Evolutionary conservation across 768 basidiomycete genomes (phyloP), one percentile per base, ranked within the genome.

Genomic region (Auricularia sp.): DNA sequence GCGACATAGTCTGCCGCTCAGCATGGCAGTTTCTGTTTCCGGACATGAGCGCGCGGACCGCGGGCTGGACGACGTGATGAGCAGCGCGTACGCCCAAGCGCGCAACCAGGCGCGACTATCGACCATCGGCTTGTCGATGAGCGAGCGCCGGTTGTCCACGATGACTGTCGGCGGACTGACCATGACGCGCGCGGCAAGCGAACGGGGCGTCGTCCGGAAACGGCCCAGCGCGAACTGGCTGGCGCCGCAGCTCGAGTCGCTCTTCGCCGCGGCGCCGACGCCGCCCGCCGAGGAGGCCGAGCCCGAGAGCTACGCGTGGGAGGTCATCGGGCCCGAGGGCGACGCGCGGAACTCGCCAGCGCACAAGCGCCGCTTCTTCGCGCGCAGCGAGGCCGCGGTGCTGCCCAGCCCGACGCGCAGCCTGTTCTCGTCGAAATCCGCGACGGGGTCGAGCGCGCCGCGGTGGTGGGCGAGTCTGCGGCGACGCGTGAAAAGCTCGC

Each of bases 401-500:
- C 14, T 35, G 56, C 16, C 56, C 14, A 51, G 47, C 47, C 47
- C 47, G 18, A 51, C 18, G 18, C 14, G 47, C 5, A 51, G 47
- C 16, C 47, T 51, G 18, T 51, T 51, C 47, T 51, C 47, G 47
- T 16, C 14, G 18, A 51, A 6, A 29, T 35, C 24, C 24, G 13
- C 56, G 56, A 14, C 24, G 24, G 33, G 56, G 2, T 10, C 34
- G 16, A 34, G 56, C 56, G 56, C n/a, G n/a, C 18, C 8, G 56
- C 34, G 56, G 56, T 59, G 56, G 56, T 59, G 56, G 56, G 56
- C 56, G 29, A 59, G 29, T 29, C 24, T 59, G 56, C 56, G 56
- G 14, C 24, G 56, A 29, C 56, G 56, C 56, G 56, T 59, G 24
- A 59, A 35, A 10, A 59, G 56, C 34, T 59, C 56, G 11, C 56